Percentiles rank a stretch among this genome's conserved stretches.
Conservation (phyloP, 1,284 basidiomycete species). For the Stereum hirsutum region DNA sequence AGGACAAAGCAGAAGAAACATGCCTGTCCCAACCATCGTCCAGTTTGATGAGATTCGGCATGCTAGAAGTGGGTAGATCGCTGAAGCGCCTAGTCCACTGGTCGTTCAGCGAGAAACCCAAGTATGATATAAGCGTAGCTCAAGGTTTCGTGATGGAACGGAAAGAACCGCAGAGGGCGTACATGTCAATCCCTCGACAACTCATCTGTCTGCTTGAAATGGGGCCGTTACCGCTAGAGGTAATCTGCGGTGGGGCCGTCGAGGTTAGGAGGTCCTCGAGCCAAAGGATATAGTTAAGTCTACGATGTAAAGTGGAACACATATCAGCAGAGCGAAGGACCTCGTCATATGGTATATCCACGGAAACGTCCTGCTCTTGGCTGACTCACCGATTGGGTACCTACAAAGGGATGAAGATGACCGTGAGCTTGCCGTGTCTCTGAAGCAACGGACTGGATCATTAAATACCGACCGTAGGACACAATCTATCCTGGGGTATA, state of each 20-base stretch:
- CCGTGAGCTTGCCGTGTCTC: neutral
- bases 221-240: too few species aligned
- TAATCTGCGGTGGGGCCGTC: constrained; percentile 12
- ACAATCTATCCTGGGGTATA: constrained; percentile 67
- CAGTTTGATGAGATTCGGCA: constrained; percentile 48
- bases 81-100: constrained; percentile 88
- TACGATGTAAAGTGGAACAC: constrained; percentile 17
- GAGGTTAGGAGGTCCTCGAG: constrained; percentile 49
- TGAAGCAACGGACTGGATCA: neutral
- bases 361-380: neutral
- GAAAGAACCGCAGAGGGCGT: too few species aligned
- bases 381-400: constrained; percentile 54
- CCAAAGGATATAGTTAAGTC: constrained; percentile 73
- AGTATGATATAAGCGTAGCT: neutral
- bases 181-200: constrained; percentile 45
- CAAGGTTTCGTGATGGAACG: too few species aligned
- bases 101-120: constrained; percentile 3
- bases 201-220: constrained; percentile 2
- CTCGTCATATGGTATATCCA: neutral
- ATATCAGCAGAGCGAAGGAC: neutral
- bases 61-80: constrained; percentile 81
- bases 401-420: constrained; percentile 21
- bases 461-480: constrained; percentile 59
- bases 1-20: constrained; percentile 6
- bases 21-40: constrained; percentile 68